Conservation (phyloP, 345 rosid genomes). For the Anastatica hierochuntica region DNA sequence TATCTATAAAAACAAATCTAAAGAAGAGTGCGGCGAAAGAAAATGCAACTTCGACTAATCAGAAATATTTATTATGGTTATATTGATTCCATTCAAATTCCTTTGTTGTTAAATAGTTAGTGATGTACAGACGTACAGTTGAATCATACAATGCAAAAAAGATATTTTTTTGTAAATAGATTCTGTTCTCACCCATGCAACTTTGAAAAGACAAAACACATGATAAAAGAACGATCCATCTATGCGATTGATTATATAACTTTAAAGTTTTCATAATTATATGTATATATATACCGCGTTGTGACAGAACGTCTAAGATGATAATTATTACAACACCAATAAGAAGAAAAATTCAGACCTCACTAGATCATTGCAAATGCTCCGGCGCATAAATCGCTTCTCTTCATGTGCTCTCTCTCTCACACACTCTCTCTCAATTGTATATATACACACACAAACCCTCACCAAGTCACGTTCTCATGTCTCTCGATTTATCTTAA, state of each 20-base stretch:
- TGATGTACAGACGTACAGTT: too few species aligned
- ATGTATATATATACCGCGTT: slow-evolving; percentile 12
- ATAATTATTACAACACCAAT: slow-evolving; percentile 13
- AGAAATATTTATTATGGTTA: too few species aligned
- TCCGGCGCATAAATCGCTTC: slow-evolving; percentile 42
- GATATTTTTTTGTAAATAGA: neutral
- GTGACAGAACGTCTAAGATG: slow-evolving; percentile 21
- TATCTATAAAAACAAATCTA: too few species aligned
- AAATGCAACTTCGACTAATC: too few species aligned
- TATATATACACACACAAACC: neutral
- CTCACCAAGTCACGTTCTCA: slow-evolving; percentile 4
- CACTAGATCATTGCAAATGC: slow-evolving; percentile 18
- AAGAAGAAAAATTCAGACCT: slow-evolving; percentile 12
- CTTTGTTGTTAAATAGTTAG: too few species aligned
- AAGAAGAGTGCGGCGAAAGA: too few species aligned
- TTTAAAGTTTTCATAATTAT: neutral
- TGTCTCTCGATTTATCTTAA: neutral
- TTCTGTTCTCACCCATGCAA: neutral
- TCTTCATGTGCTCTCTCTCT: slow-evolving; percentile 44
- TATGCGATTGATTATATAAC: neutral
- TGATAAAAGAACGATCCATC: slow-evolving; percentile 13
- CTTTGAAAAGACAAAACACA: slow-evolving; percentile 16
- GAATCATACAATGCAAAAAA: too few species aligned
- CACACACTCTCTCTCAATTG: neutral
- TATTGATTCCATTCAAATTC: too few species aligned